Evolutionary conservation across 2,329 filamentous ascomycete species (phyloP).

Genomic region (Colletotrichum sp.): DNA sequence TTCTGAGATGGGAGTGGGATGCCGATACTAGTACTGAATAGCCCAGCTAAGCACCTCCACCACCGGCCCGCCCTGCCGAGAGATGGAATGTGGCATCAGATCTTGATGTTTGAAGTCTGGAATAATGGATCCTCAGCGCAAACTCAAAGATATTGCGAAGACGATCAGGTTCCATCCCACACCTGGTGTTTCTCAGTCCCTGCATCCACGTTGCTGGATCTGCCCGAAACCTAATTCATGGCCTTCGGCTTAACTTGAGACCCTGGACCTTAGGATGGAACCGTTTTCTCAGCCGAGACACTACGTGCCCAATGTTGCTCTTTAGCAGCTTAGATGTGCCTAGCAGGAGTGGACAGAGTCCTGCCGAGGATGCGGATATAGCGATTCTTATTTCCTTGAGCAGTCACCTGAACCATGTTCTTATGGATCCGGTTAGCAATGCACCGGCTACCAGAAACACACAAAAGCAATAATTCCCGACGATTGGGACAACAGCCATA

Average conservation of each 20-base stretch:
- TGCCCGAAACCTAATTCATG: not conserved
- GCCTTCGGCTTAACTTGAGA: not conserved
- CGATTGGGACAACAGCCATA: rapidly evolving
- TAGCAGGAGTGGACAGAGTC: rapidly evolving
- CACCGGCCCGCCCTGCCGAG: not conserved
- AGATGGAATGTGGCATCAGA: not conserved
- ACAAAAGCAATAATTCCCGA: not conserved
- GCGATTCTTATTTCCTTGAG: not conserved
- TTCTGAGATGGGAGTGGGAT: not conserved
- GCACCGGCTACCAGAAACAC: not conserved
- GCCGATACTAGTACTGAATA: not conserved
- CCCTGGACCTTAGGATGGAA: not conserved
- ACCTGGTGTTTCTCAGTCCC: not conserved
- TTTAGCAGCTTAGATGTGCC: not conserved
- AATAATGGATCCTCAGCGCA: not conserved
- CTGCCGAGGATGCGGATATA: not conserved
- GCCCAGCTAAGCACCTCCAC: not conserved
- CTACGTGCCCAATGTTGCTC: not conserved
- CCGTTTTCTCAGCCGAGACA: not conserved
- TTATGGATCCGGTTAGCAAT: not conserved
- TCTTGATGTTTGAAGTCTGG: not conserved
- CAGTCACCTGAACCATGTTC: not conserved
- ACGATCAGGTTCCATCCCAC: not conserved
- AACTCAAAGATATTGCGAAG: not conserved
- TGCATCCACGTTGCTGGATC: not conserved